Base-by-base conservation (phyloP, 2,329 filamentous ascomycete genomes). In the Dothistroma septosporum region DNA sequence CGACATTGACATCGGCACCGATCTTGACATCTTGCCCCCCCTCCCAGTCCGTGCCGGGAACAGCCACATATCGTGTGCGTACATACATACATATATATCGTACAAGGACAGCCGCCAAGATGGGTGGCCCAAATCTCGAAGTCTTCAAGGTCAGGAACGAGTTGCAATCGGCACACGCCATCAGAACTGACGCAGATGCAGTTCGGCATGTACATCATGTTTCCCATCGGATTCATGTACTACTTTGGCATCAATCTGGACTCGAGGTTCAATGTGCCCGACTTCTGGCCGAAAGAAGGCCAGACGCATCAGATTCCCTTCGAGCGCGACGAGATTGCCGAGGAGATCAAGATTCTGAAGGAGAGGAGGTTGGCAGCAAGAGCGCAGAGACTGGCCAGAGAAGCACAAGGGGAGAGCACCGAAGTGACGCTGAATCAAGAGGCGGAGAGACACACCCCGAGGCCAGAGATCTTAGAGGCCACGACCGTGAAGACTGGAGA, bases 211-310 rank as follows among this genome's bases (percentile, higher is more conserved):
- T 99, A 99, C 81, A 88, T 99, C 80, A 88, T 97, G 84, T 99
- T 99, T 79, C 94, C 94, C 19, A 97, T 99, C 72, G 92, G 91
- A 70, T 92, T 94, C 82, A 99, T 99, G 94, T 97, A 95, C 83
- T 99, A 99, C 82, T 99, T 97, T 77, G 94, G 94, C 74, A 96
- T 92, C 59, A 99, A 99, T 77, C 90, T 99, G 74, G 94, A 99
- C 78, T 84, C 88, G 68, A 88, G 91, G 66, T 99, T 99, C 81
- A 80, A 84, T 53, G 91, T 97, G 1, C 87, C 89, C 22, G 90
- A 89, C 60, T 99, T 99, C 82, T 99, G 94, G 94, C 94, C 94
- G 31, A 91, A 87, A 71, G 82, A 86, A 4, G 87, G 89, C 65
- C 83, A 92, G 73, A 88, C 88, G 62, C 88, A 94, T 77, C 85